Evolutionary conservation across 331 rosid species (phyloP).

Genomic region (Telfairia occidentalis): DNA sequence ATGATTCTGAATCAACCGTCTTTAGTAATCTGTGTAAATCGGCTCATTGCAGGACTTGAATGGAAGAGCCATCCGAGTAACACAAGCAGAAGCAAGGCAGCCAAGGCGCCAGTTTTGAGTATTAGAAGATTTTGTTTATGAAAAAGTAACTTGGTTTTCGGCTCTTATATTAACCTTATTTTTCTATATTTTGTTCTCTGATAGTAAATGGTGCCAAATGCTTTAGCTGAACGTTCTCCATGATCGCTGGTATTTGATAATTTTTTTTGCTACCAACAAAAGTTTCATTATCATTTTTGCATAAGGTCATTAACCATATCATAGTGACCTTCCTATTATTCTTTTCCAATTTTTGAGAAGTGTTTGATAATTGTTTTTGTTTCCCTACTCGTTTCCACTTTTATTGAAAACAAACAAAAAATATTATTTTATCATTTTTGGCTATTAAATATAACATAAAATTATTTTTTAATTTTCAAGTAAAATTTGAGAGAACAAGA

Average conservation of each 20-base stretch:
- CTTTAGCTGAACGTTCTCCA: neutral
- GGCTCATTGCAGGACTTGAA: constrained; percentile 50
- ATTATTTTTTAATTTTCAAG: too few species aligned
- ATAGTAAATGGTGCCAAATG: constrained; percentile 6
- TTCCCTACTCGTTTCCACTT: too few species aligned
- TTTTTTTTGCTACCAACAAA: too few species aligned
- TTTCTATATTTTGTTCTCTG: neutral
- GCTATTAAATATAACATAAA: too few species aligned
- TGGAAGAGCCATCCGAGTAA: constrained; percentile 73
- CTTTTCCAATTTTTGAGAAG: too few species aligned
- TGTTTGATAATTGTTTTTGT: too few species aligned
- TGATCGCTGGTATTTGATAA: neutral
- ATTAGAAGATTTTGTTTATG: neutral
- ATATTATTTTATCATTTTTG: too few species aligned
- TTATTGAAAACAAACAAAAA: too few species aligned
- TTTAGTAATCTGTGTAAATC: neutral
- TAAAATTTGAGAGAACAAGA: too few species aligned
- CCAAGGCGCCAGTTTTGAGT: constrained; percentile 54
- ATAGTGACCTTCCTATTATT: too few species aligned
- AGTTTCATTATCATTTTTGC: too few species aligned
- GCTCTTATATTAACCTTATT: neutral
- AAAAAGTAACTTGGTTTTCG: neutral
- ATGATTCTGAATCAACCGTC: neutral
- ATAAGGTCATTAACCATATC: too few species aligned
- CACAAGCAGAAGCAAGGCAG: constrained; percentile 58